These are phyloP conservation scores for Hemisphaericaspora xylofermentans DNA, from an alignment of 1,139 yeast species.

Conservation along the genomic window DNA sequence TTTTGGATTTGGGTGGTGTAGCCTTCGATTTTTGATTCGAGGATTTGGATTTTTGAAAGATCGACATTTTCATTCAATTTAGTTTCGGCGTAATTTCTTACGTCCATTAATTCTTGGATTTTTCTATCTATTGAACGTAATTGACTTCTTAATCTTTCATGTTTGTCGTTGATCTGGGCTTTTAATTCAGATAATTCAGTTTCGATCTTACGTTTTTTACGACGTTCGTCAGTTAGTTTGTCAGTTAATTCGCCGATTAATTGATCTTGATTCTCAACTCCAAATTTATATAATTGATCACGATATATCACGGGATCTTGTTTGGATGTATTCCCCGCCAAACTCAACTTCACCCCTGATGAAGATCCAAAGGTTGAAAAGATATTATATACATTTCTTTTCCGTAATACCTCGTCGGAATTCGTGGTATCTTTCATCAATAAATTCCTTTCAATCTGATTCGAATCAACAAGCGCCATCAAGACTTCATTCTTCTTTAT, in stretches of 20 bases:
- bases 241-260: constrained; percentile 19
- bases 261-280: constrained; percentile 19
- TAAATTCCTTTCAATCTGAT: constrained; percentile 57
- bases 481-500: constrained; percentile 54
- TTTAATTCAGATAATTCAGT: constrained; percentile 17
- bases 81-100: constrained; percentile 25
- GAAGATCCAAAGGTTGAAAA: constrained; percentile 42
- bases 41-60: constrained; percentile 30
- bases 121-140: constrained; percentile 17
- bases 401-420: constrained; percentile 44
- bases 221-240: constrained; percentile 17
- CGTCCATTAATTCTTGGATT: constrained; percentile 17
- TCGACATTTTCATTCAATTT: constrained; percentile 37
- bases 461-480: constrained; percentile 65
- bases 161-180: constrained; percentile 15
- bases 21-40: constrained; percentile 32
- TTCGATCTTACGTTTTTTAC: constrained; percentile 18
- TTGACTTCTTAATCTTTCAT: constrained; percentile 16
- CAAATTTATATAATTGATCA: constrained; percentile 30
- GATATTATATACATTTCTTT: constrained; percentile 45
- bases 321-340: constrained; percentile 44
- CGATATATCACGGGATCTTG: constrained; percentile 58
- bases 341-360: constrained; percentile 44
- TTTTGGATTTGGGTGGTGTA: constrained; percentile 25
- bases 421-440: constrained; percentile 49